A percentile compares a stretch with the other conserved stretches of the same genome.
Conservation (phyloP, 202 grass and related monocot species). For the Zoysia matrella region DNA sequence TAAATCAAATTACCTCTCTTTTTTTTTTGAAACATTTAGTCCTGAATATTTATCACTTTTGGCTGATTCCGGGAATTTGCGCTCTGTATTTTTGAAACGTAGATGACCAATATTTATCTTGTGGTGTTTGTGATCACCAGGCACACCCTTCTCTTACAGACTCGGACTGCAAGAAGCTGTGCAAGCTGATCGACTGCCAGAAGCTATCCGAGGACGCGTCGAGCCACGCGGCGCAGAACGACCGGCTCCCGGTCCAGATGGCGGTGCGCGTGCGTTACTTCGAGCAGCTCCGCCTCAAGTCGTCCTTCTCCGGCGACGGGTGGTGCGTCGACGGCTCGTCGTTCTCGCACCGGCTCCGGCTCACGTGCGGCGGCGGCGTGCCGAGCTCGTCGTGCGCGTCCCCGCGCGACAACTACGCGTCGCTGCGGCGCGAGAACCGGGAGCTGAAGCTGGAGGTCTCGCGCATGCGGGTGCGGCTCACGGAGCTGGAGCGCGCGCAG, state of each 20-base stretch:
- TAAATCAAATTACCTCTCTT: not conserved
- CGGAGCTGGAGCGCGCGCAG: conserved; percentile 89
- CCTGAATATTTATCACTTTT: too few species aligned
- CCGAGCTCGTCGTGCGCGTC: conserved; percentile 82
- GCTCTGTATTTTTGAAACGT: not conserved
- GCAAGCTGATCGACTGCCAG: conserved; percentile 98
- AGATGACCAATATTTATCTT: not conserved
- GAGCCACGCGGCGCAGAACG: conserved; percentile 91
- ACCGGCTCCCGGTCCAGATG: conserved; percentile 32
- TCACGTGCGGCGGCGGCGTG: conserved; percentile 64
- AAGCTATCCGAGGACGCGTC: conserved; percentile 87
- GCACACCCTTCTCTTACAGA: conserved; percentile 88
- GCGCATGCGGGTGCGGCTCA: conserved; percentile 87
- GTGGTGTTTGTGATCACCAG: conserved; percentile 31
- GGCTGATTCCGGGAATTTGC: not conserved
- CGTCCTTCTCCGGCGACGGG: conserved; percentile 50
- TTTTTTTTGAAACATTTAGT: too few species aligned
- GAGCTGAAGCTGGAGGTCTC: conserved; percentile 90
- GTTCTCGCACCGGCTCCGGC: conserved; percentile 67
- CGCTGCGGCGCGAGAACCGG: conserved; percentile 81
- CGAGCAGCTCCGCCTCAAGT: conserved; percentile 87
- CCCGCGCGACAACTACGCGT: too few species aligned
- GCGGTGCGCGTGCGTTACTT: conserved; percentile 88
- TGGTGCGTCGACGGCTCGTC: conserved; percentile 36
- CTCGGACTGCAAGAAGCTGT: conserved; percentile 89